A percentile compares a stretch with the other conserved stretches of the same genome.
phyloP scores from a whole-genome alignment of 1,139 yeast genomes.

The Pichia norvegensis region DNA sequence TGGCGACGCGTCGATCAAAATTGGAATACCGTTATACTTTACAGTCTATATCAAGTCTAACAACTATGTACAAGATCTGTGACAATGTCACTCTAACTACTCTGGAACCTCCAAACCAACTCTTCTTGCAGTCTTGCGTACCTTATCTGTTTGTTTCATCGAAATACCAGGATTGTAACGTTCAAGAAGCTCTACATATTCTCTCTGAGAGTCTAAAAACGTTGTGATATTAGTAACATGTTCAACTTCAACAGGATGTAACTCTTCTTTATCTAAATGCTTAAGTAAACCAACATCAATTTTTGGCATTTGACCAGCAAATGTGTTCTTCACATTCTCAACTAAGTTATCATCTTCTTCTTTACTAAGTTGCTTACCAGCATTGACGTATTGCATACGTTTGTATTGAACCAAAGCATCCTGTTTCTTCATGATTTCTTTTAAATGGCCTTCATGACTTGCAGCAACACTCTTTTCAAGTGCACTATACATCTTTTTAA shows the following conservation, averaged over 20 bases:
- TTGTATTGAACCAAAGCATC: conserved; percentile 48
- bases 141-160: conserved; percentile 70
- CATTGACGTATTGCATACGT: conserved; percentile 41
- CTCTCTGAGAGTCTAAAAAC: conserved; percentile 66
- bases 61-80: background rate
- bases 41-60: no score
- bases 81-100: conserved; percentile 3
- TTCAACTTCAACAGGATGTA: conserved; percentile 24
- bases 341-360: conserved; percentile 24
- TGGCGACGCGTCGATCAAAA: background rate
- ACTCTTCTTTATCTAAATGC: conserved; percentile 26
- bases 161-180: conserved; percentile 81
- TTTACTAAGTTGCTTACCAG: conserved; percentile 30
- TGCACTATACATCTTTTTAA: conserved; percentile 31
- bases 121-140: conserved; percentile 68
- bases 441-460: conserved; percentile 37
- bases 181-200: conserved; percentile 69
- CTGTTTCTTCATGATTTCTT: conserved; percentile 41
- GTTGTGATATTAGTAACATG: conserved; percentile 43
- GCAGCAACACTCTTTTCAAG: conserved; percentile 39
- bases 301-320: conserved; percentile 18
- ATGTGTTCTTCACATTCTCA: conserved; percentile 19
- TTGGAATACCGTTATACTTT: no score
- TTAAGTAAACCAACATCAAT: conserved; percentile 27
- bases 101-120: conserved; percentile 72